Percentiles rank a stretch among this genome's conserved stretches.
These are phyloP conservation scores for Thelephora terrestris DNA, from an alignment of 1,284 basidiomycete genomes.

Conservation along the genomic window DNA sequence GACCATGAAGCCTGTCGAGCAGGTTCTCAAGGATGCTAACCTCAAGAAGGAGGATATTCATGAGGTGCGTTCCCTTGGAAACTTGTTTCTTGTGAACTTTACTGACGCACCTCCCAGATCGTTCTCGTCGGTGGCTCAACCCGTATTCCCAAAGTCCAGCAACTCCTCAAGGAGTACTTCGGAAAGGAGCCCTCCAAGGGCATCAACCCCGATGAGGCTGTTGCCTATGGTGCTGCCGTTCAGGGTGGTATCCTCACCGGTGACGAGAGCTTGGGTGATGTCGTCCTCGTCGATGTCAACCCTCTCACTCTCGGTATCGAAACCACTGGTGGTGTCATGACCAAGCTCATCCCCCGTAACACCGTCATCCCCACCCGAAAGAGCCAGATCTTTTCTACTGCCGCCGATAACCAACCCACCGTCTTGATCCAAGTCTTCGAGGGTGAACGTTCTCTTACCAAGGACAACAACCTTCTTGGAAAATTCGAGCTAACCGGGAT, in stretches of 20 bases:
- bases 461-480: conserved; percentile 97
- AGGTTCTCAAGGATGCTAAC: conserved; percentile 95
- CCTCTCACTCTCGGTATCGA: conserved; percentile 95
- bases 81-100: neutral
- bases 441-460: conserved; percentile 91
- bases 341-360: conserved; percentile 94
- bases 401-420: conserved; percentile 89
- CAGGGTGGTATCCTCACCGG: conserved; percentile 87
- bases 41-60: conserved; percentile 97
- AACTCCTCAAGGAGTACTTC: conserved; percentile 92
- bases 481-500: conserved; percentile 93
- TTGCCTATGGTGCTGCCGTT: conserved; percentile 71
- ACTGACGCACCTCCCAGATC: conserved; percentile 29
- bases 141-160: conserved; percentile 97
- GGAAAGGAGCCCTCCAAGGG: conserved; percentile 88
- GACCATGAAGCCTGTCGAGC: conserved; percentile 99
- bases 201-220: conserved; percentile 76
- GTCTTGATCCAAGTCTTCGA: conserved; percentile 90
- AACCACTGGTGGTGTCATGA: conserved; percentile 98
- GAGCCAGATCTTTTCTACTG: conserved; percentile 96
- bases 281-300: conserved; percentile 94
- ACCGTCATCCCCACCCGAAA: conserved; percentile 98
- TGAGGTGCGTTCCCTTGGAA: conserved; percentile 45
- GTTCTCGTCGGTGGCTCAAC: conserved; percentile 96
- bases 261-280: conserved; percentile 72